Evolutionary conservation across 495 filamentous ascomycete species (phyloP).

Genomic region (Neurospora tetrasperma): DNA sequence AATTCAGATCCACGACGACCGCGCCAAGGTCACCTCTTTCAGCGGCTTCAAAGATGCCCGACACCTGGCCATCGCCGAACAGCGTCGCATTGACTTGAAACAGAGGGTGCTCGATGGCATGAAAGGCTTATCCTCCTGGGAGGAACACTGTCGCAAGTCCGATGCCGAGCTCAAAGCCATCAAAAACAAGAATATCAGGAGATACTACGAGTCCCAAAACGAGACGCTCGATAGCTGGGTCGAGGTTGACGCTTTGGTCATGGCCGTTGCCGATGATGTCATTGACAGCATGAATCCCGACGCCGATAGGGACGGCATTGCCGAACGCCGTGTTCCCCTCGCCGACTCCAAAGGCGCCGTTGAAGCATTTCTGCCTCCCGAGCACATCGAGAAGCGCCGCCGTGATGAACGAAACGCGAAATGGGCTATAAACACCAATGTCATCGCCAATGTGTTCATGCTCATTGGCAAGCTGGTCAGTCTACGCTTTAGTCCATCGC

Average conservation of each 20-base stretch:
- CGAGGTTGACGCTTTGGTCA: slow-evolving; percentile 41
- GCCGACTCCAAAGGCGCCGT: slow-evolving; percentile 28
- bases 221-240: slow-evolving; percentile 40
- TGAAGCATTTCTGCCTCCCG: slow-evolving; percentile 36
- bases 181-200: slow-evolving; percentile 35
- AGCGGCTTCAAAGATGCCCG: slow-evolving; percentile 3
- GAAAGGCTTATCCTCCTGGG: slow-evolving; percentile 22
- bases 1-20: not conserved
- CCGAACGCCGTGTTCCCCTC: slow-evolving; percentile 32
- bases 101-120: slow-evolving; percentile 31
- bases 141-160: slow-evolving; percentile 31
- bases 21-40: not conserved
- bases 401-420: slow-evolving; percentile 29
- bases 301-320: slow-evolving; percentile 36
- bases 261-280: slow-evolving; percentile 40
- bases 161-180: slow-evolving; percentile 36
- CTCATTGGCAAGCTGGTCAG: slow-evolving; percentile 32
- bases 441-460: slow-evolving; percentile 37
- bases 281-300: slow-evolving; percentile 44
- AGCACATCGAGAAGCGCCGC: slow-evolving; percentile 33
- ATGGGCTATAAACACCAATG: slow-evolving; percentile 45
- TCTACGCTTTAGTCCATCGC: slow-evolving; percentile 29
- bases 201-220: slow-evolving; percentile 42
- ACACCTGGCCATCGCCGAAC: slow-evolving; percentile 4
- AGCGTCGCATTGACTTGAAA: slow-evolving; percentile 25